Evolutionary conservation across 1,284 basidiomycete species (phyloP).

Genomic region (Ceratobasidium sp.): DNA sequence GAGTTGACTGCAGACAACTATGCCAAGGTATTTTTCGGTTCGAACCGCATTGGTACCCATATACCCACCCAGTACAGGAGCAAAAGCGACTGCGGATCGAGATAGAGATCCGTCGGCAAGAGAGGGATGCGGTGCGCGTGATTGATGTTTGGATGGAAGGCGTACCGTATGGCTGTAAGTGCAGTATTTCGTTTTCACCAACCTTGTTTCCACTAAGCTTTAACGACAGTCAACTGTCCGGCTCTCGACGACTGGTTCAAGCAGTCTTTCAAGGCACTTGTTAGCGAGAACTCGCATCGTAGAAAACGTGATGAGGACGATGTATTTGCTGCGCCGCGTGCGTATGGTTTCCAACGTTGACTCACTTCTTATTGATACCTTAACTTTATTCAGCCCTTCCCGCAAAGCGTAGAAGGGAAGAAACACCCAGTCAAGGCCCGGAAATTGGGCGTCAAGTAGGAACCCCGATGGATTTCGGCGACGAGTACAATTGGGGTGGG

Average conservation of each 20-base stretch:
- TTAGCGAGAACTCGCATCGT: constrained; percentile 20
- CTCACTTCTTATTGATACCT: neutral
- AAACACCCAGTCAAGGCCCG: constrained; percentile 39
- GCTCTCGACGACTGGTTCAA: constrained; percentile 76
- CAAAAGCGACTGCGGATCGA: constrained; percentile 67
- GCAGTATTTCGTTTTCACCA: neutral
- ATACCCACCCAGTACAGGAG: constrained; percentile 53
- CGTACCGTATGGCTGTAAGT: constrained; percentile 71
- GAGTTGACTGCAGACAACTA: constrained; percentile 76
- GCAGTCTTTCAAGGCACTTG: constrained; percentile 52
- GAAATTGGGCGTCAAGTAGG: constrained; percentile 34
- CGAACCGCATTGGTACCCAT: too few relatives aligned
- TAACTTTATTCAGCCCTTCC: constrained; percentile 14
- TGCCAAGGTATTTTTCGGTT: constrained; percentile 53
- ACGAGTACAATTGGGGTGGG: constrained; percentile 34
- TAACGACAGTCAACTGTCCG: constrained; percentile 67
- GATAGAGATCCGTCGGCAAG: constrained; percentile 63
- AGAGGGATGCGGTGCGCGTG: constrained; percentile 65
- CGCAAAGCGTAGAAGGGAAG: constrained; percentile 37
- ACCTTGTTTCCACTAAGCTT: neutral
- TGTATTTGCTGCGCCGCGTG: constrained; percentile 33
- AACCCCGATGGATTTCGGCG: constrained; percentile 40
- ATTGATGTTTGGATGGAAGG: constrained; percentile 74
- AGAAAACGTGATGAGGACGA: constrained; percentile 37
- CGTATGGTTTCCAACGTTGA: neutral